Evolutionary conservation across 1,284 basidiomycete genomes (phyloP), one percentile per base, ranked within the genome.

Genomic region (Leccinum pallidistipes): DNA sequence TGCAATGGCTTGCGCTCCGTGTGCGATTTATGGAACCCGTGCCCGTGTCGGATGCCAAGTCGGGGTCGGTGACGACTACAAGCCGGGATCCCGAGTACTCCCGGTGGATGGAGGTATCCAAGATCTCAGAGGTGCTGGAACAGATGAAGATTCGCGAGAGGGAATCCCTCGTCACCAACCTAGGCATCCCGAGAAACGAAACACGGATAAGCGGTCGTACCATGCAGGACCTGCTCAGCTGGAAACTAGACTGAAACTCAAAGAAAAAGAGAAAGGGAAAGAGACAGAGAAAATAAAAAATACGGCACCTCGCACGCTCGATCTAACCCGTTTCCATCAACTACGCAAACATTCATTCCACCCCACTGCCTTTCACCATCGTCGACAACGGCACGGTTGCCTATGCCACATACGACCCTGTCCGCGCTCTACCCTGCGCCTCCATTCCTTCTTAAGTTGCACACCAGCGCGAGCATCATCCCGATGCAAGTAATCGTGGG

Each of bases 1-100:
- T 91, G 89, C 87, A 91, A 67, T 92, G 90, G 90, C 78, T 91
- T 1, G 89, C 89, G 11, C 73, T 92, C 63, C 79, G 82, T 51
- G 74, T 90, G 1, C 47, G 62, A 21, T 63, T n/a, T 72, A 88
- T 18, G 86, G 61, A 63, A 34, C 55, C 64, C 5, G 54, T 51
- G 5, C 27, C 54, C 18, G 54, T 43, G 36, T 29, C 50, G 10
- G 16, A n/a, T 51, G 9, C 21, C 21, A 21, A 21, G 21, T 21
- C 21, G 21, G 21, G 21, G 21, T 21, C 21, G 21, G 21, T 21
- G 21, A 21, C 21, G 21, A 21, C 24, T n/a, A 16, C 16, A n/a
- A 51, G 27, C 36, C 6, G 12, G 14, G 34, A 24, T 55, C 10
- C 34, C 3, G 54, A 55, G 54, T 6, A 12, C 45, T 12, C 45